A percentile compares a stretch with the other conserved stretches of the same genome.
Evolutionary conservation across 2,329 filamentous ascomycete species (phyloP).

Genomic region (Aspergillus aculeatus): DNA sequence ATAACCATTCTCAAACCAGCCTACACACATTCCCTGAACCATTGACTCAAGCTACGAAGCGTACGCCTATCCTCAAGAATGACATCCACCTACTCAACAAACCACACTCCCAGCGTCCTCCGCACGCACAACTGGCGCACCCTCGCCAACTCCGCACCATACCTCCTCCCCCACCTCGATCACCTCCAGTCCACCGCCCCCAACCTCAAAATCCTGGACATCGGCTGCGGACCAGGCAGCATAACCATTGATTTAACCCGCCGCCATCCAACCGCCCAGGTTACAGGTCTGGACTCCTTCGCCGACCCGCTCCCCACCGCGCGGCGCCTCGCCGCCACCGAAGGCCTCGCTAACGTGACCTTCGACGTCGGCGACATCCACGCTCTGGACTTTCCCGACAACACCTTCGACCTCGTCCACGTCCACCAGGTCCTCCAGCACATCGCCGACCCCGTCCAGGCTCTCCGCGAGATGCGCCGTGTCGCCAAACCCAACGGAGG

Average conservation of each 20-base stretch:
- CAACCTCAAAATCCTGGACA: constrained; percentile 42
- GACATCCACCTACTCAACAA: constrained; percentile 36
- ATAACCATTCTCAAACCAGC: too few relatives aligned
- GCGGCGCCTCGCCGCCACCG: constrained; percentile 27
- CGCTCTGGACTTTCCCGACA: constrained; percentile 41
- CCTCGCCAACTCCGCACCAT: constrained; percentile 39
- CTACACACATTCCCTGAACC: neutral
- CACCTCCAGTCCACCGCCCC: constrained; percentile 35
- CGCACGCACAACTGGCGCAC: constrained; percentile 37
- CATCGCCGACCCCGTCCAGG: constrained; percentile 50
- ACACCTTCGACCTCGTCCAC: constrained; percentile 59
- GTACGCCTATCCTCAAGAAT: constrained; percentile 3
- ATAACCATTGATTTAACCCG: constrained; percentile 44
- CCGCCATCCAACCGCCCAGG: constrained; percentile 37
- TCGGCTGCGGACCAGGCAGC: constrained; percentile 48
- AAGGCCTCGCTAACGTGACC: constrained; percentile 33
- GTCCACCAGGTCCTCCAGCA: constrained; percentile 61
- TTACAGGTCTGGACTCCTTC: constrained; percentile 39
- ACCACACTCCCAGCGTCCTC: constrained; percentile 40
- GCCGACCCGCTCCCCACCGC: constrained; percentile 36
- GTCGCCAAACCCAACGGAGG: constrained; percentile 56
- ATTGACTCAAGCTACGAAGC: neutral
- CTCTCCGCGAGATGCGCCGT: constrained; percentile 56
- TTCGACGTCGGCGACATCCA: constrained; percentile 45
- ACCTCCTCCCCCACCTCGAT: constrained; percentile 42